Conservation (phyloP, 2,329 filamentous ascomycete genomes). For the Penicillium sp. region DNA sequence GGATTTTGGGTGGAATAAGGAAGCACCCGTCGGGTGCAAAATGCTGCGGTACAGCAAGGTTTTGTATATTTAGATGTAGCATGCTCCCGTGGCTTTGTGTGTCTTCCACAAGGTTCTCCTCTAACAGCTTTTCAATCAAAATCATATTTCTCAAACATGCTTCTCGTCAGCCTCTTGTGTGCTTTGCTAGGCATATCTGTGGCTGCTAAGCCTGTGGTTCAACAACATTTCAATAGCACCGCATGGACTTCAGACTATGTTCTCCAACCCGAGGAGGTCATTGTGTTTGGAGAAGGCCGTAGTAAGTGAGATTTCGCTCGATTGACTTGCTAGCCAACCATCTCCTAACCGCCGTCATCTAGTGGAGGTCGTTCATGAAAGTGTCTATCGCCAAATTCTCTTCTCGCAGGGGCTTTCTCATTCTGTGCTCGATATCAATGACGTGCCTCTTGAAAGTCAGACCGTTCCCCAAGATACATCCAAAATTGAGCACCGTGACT, state of each 20-base stretch:
- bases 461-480: neutral
- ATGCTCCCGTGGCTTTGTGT: neutral
- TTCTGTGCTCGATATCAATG: neutral
- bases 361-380: conserved; percentile 9
- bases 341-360: neutral
- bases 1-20: too few relatives aligned
- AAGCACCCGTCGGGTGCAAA: too few relatives aligned
- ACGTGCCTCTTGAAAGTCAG: neutral
- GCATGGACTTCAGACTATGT: conserved; percentile 6
- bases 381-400: neutral
- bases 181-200: conserved; percentile 1
- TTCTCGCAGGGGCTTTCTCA: neutral
- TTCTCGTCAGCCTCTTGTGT: neutral
- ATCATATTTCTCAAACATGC: neutral
- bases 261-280: conserved; percentile 4
- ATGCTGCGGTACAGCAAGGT: too few relatives aligned
- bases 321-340: too few relatives aligned
- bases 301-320: neutral
- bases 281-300: conserved; percentile 1
- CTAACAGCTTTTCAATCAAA: neutral
- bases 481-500: neutral
- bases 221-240: conserved; percentile 1
- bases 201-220: neutral
- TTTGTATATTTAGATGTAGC: neutral
- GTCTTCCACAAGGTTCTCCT: neutral